Evolutionary conservation across 306 rosid species (phyloP).

Genomic region (Vicia faba): DNA sequence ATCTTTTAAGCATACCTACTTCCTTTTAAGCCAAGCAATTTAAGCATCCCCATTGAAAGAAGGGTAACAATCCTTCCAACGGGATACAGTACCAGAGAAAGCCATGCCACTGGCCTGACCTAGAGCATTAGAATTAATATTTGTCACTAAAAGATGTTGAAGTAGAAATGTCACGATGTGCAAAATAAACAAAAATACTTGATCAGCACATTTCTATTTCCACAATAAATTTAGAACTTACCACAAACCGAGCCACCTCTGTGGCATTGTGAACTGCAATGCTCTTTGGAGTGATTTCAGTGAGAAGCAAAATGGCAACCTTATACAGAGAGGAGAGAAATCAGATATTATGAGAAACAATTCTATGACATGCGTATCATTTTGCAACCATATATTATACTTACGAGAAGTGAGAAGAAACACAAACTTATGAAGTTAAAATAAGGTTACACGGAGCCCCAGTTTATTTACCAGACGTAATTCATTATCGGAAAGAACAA

Average conservation of each 20-base stretch:
- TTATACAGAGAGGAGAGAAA: constrained; percentile 38
- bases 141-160: constrained; percentile 34
- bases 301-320: constrained; percentile 97
- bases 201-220: constrained; percentile 12
- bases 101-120: constrained; percentile 99
- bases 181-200: constrained; percentile 32
- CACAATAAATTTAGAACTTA: constrained; percentile 49
- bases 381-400: constrained; percentile 4
- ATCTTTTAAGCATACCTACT: constrained; percentile 64
- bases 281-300: constrained; percentile 99
- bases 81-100: constrained; percentile 87
- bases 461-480: constrained; percentile 9
- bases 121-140: constrained; percentile 49
- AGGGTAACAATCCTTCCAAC: constrained; percentile 91
- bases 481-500: constrained; percentile 2
- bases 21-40: constrained; percentile 94
- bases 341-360: constrained; percentile 25
- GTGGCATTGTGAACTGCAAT: constrained; percentile 97
- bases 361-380: neutral
- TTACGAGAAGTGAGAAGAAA: constrained; percentile 22
- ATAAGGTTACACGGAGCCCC: neutral
- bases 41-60: constrained; percentile 96
- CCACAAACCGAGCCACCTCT: constrained; percentile 97
- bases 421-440: neutral
- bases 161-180: constrained; percentile 15